Evolutionary conservation across 192 early-diverging fungal genomes (phyloP).

Genomic region (Coemansia sp.): DNA sequence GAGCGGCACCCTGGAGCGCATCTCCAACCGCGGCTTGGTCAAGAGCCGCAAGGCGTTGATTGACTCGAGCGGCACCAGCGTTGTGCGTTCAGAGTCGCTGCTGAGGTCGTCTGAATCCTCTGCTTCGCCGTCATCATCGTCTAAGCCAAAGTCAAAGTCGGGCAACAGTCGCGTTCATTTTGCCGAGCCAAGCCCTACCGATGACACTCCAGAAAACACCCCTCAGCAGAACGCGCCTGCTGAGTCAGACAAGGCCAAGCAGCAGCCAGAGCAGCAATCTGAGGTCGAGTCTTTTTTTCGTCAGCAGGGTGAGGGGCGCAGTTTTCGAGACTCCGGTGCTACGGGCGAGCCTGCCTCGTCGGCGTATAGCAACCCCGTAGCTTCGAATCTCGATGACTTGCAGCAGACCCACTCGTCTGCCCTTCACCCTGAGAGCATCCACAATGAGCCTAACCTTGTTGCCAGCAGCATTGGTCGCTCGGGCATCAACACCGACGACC

Average conservation of each 20-base stretch:
- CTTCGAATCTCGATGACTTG: constrained; percentile 24
- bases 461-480: constrained; percentile 13
- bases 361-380: constrained; percentile 27
- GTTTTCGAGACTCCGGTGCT: constrained; percentile 19
- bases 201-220: background rate
- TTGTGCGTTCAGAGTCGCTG: constrained; percentile 4
- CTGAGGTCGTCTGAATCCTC: constrained; percentile 4
- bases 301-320: constrained; percentile 43
- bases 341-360: constrained; percentile 14
- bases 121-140: constrained; percentile 1
- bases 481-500: constrained; percentile 7
- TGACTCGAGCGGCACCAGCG: constrained; percentile 23
- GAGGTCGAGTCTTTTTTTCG: constrained; percentile 42
- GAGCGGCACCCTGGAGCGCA: constrained; percentile 51
- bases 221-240: background rate
- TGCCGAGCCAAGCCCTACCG: constrained; percentile 2
- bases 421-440: constrained; percentile 29
- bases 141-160: constrained; percentile 1
- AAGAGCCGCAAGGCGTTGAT: constrained; percentile 43
- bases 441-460: background rate
- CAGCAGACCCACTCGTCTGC: constrained; percentile 28
- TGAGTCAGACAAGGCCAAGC: background rate
- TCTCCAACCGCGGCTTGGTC: constrained; percentile 47
- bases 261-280: background rate
- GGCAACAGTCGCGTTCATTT: constrained; percentile 16